A percentile compares a stretch with the other conserved stretches of the same genome.
Conservation (phyloP, 73 alveolate genomes). For the Urostyla sp. region DNA sequence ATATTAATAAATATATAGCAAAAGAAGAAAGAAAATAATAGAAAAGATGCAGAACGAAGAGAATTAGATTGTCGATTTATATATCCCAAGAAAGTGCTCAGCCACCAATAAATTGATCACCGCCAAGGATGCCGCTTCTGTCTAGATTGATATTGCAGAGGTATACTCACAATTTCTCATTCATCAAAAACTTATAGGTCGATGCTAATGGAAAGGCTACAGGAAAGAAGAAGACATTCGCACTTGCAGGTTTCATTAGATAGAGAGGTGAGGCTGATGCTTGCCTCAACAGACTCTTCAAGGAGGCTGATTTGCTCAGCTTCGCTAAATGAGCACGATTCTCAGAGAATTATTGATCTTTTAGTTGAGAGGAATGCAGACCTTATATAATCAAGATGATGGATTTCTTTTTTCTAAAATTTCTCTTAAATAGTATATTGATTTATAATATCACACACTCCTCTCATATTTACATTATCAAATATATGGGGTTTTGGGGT, state of each 20-base stretch:
- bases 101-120: conserved; percentile 88
- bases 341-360: background rate
- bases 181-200: conserved; percentile 1
- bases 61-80: conserved; percentile 78
- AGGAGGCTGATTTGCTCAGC: conserved; percentile 50
- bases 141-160: conserved; percentile 79
- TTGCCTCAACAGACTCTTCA: conserved; percentile 75
- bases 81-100: conserved; percentile 91
- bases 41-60: conserved; percentile 72
- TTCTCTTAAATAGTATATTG: conserved; percentile 12
- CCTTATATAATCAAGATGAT: too few species aligned
- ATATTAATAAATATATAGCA: background rate
- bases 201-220: conserved; percentile 82
- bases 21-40: too few species aligned
- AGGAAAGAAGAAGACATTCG: conserved; percentile 79
- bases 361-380: too few species aligned
- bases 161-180: conserved; percentile 12
- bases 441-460: conserved; percentile 7
- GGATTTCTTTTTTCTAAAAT: too few species aligned
- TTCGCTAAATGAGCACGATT: conserved; percentile 61
- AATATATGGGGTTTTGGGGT: background rate
- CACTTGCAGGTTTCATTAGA: conserved; percentile 92
- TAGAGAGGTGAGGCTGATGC: conserved; percentile 92
- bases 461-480: background rate
- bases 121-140: conserved; percentile 91